Evolutionary conservation across 306 rosid genomes (phyloP).

Genomic region (Dryas alaskensis): DNA sequence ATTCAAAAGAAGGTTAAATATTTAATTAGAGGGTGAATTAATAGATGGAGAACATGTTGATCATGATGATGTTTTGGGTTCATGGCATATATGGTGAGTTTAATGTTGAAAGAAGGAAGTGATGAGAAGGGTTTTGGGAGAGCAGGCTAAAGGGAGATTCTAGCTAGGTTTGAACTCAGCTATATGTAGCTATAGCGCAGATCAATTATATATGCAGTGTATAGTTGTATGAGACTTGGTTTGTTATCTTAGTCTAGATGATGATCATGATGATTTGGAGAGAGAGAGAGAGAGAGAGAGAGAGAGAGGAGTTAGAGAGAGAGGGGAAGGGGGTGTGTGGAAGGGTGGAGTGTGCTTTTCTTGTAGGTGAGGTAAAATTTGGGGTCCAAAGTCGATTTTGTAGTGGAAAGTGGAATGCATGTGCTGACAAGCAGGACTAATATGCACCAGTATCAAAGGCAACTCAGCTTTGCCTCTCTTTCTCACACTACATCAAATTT

Average conservation of each 20-base stretch:
- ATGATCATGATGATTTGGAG: conserved; percentile 27
- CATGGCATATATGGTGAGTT: neutral
- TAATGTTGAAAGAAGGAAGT: neutral
- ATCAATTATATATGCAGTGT: conserved; percentile 26
- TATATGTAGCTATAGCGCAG: conserved; percentile 8
- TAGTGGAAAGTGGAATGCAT: conserved; percentile 96
- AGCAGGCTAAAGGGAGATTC: neutral
- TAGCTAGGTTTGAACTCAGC: conserved; percentile 6
- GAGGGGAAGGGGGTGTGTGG: conserved; percentile 33
- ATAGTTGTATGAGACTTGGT: conserved; percentile 17
- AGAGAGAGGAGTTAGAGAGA: too few relatives aligned
- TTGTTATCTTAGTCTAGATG: conserved; percentile 27
- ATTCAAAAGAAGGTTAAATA: neutral
- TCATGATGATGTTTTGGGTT: neutral
- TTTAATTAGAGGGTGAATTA: neutral
- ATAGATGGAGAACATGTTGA: neutral
- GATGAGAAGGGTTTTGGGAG: conserved; percentile 11
- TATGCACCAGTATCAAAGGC: conserved; percentile 81
- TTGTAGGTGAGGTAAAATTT: conserved; percentile 79
- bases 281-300: conserved; percentile 25
- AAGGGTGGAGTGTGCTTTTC: conserved; percentile 74
- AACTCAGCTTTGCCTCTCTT: conserved; percentile 59
- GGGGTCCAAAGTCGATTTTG: conserved; percentile 89
- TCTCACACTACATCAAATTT: conserved; percentile 38
- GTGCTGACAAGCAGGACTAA: conserved; percentile 88